Evolutionary conservation across 164 flowering plant species (phyloP), one percentile per base, ranked within the genome.

Genomic region (Nelumbo lutea): DNA sequence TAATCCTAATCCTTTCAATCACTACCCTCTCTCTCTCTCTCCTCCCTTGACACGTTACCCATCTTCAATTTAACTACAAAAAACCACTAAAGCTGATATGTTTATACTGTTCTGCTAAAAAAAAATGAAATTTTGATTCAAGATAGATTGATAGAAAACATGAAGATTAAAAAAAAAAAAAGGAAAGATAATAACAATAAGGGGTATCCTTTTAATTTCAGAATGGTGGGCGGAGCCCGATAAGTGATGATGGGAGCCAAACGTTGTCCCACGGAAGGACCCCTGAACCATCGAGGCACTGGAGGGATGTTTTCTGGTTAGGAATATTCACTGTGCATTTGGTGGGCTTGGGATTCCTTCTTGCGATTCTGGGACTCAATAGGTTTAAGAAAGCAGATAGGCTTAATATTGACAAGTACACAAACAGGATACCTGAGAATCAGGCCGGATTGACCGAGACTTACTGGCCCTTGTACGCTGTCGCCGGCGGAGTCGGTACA

Each of bases 281-380:
- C 59, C 70, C 80, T 2, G 84, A 78, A 58, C 72, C 70, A 56
- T 72, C 87, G 46, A 86, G 99, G 45, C 87, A 78, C 61, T 96
- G 97, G 97, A 83, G 90, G 47, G 98, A 96, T 77, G 87, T 96
- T 41, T 93, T 96, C 78, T 96, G 99, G 99, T 79, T 86, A 55
- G 81, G 75, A 3, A 57, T 93, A 13, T 96, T 96, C 72, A 42
- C 78, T 50, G 53, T 83, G 8, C 99, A 96, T 68, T 71, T 93
- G 85, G 43, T 85, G 42, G 82, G 73, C 3, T 72, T 96, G 66
- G 99, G 91, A 4, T 72, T 87, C 39, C 78, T 79, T 42, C 86
- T 90, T 13, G 80, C 76, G 1, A 85, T 90, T 53, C 82, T 95
- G 51, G 99, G 99, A 14, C 79, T 95, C 46, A 92, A 90, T 72